Evolutionary conservation across 2,329 filamentous ascomycete species (phyloP), one percentile per base, ranked within the genome.

Genomic region (Cyphellophora europaea): DNA sequence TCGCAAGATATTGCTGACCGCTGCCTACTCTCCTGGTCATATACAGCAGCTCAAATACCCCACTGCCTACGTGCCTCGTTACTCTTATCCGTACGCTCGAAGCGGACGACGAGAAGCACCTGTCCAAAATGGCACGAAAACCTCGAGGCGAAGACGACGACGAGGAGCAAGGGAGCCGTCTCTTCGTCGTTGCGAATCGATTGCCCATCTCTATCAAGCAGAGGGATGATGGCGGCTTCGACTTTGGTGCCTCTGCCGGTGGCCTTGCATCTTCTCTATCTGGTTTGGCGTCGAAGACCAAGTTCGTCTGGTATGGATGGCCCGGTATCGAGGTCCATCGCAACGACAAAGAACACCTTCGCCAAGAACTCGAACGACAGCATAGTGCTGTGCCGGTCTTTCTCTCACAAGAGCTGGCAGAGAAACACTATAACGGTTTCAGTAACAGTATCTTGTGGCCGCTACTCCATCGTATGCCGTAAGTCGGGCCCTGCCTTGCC

Each of bases 241-340:
- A 79, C 53, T 94, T 93, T 61, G 86, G 82, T 57, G 93, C 94
- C 82, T 95, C 89, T 30, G 95, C 91, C 2, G 89, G 89, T 37
- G 91, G 89, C 23, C 74, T 98, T 29, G 89, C 96, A 50, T 94
- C 86, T 33, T 89, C 91, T 13, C 69, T 98, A 43, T 93, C 84
- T 47, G 89, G 91, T 19, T 66, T 96, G 40, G 81, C 84, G 51
- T 96, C 95, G 64, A 82, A 84, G 14, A 94, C 87, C 13, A 89
- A 81, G 49, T 96, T 96, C 62, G 84, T 89, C 59, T 98, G 91
- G 91, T 96, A 95, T 61, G 89, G 89, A 48, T 98, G 91, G 91
- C 89, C 91, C 1, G 89, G 91, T 25, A 66, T 94, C 33, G 86
- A 95, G 59, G 78, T 96, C 3, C 88, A 89, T 29, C 86, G 93